Conservation (phyloP, 306 rosid species). For the Quillaja saponaria region DNA sequence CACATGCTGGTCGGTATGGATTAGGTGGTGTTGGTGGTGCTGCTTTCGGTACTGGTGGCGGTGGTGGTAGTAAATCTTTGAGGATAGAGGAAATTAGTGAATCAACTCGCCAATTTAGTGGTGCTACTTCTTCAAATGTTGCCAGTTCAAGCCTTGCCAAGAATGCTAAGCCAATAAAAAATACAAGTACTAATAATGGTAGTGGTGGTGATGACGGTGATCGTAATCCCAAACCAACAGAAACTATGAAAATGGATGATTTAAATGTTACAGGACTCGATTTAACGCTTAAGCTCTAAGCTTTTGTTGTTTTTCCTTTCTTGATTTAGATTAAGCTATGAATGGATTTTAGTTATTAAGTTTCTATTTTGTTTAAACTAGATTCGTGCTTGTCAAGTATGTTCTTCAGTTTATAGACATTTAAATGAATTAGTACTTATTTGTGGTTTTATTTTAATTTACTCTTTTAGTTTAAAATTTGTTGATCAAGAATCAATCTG, state of each 20-base stretch:
- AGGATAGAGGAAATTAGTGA: slow-evolving; percentile 13
- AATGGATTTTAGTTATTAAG: too few relatives aligned
- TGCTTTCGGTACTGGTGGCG: not conserved
- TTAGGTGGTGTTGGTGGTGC: not conserved
- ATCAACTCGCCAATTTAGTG: slow-evolving; percentile 1
- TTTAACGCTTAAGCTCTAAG: slow-evolving; percentile 54
- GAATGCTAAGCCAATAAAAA: not conserved
- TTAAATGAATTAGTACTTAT: too few relatives aligned
- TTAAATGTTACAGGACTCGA: slow-evolving; percentile 36
- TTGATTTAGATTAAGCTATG: too few relatives aligned
- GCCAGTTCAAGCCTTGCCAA: not conserved
- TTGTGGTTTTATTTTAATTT: too few relatives aligned
- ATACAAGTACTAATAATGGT: too few relatives aligned
- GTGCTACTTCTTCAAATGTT: slow-evolving; percentile 8
- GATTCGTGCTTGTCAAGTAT: too few relatives aligned
- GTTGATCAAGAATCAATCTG: too few relatives aligned
- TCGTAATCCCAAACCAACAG: slow-evolving; percentile 14
- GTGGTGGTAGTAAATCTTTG: not conserved
- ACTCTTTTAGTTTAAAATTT: too few relatives aligned
- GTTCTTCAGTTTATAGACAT: too few relatives aligned
- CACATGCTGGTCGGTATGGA: slow-evolving; percentile 8
- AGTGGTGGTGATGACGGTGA: too few relatives aligned
- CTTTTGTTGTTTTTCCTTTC: not conserved
- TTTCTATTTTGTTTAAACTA: too few relatives aligned
- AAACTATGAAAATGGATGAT: slow-evolving; percentile 3